A percentile compares a stretch with the other conserved stretches of the same genome.
Conservation (phyloP, 768 basidiomycete genomes). For the Lenzites betulinus region DNA sequence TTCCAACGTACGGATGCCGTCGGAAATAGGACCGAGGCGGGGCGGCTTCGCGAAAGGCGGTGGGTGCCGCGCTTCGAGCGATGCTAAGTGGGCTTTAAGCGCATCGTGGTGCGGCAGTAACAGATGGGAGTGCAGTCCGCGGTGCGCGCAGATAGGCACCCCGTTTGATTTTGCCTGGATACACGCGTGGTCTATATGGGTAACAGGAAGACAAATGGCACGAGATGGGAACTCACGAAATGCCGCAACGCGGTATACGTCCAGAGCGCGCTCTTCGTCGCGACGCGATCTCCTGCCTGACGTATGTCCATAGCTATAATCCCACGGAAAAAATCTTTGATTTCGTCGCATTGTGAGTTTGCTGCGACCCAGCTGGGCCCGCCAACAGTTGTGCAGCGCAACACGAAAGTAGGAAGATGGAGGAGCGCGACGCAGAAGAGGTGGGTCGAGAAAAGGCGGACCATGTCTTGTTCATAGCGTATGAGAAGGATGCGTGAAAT, state of each 20-base stretch:
- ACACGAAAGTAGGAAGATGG: constrained; percentile 66
- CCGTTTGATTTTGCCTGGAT: constrained; percentile 69
- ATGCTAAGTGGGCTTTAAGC: constrained; percentile 61
- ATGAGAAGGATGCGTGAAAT: constrained; percentile 68
- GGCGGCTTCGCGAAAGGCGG: constrained; percentile 66
- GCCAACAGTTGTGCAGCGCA: constrained; percentile 60
- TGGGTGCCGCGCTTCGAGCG: constrained; percentile 57
- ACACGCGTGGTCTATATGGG: not conserved
- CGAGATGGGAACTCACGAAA: constrained; percentile 52
- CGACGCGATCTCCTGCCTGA: constrained; percentile 75
- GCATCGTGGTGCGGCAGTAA: constrained; percentile 62
- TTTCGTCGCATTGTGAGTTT: constrained; percentile 66
- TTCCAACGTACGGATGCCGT: constrained; percentile 64
- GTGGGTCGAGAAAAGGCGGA: constrained; percentile 71
- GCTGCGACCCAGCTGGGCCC: constrained; percentile 70
- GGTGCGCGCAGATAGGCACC: constrained; percentile 61
- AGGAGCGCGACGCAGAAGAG: constrained; percentile 64
- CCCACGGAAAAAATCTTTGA: constrained; percentile 74
- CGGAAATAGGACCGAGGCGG: constrained; percentile 58
- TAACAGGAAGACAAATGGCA: not conserved
- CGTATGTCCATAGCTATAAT: constrained; percentile 76
- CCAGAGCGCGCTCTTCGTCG: constrained; percentile 80
- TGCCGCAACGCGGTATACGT: constrained; percentile 76
- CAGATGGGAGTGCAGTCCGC: constrained; percentile 67
- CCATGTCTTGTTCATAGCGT: constrained; percentile 75